A percentile compares a stretch with the other conserved stretches of the same genome.
Evolutionary conservation across 495 filamentous ascomycete species (phyloP).

Genomic region (Lasiosphaeris hirsuta): DNA sequence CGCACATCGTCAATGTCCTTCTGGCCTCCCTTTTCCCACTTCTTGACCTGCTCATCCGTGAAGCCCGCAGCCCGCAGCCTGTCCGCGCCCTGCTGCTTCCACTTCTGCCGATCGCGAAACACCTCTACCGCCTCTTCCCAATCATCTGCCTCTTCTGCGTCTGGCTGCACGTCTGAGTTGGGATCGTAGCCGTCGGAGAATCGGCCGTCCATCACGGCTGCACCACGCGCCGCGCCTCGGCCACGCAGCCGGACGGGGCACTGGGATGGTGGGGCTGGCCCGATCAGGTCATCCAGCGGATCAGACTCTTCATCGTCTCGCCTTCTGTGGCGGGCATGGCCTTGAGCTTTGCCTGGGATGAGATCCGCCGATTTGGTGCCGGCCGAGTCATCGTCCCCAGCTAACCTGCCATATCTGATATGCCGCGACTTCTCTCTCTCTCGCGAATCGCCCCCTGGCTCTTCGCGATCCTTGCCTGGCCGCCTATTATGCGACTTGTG

Average conservation of each 20-base stretch:
- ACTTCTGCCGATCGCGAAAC: conserved; percentile 74
- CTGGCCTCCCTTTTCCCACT: conserved; percentile 70
- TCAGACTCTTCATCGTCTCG: conserved; percentile 59
- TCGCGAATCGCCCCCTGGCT: conserved; percentile 4
- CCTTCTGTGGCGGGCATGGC: neutral
- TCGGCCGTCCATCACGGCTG: conserved; percentile 74
- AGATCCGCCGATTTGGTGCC: neutral
- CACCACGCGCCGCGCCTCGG: conserved; percentile 56
- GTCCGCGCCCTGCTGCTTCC: conserved; percentile 76
- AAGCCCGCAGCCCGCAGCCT: conserved; percentile 76
- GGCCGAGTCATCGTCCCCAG: conserved; percentile 13
- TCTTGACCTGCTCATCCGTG: conserved; percentile 67
- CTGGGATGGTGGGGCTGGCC: conserved; percentile 63
- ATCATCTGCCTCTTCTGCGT: conserved; percentile 50
- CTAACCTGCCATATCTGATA: conserved; percentile 20
- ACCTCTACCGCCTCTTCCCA: conserved; percentile 85
- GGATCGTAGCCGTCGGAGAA: conserved; percentile 81
- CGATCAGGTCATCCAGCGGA: conserved; percentile 74
- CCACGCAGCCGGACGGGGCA: conserved; percentile 63
- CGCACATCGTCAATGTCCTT: conserved; percentile 65
- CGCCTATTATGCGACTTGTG: neutral
- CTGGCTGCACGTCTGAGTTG: conserved; percentile 60
- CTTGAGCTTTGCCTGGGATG: neutral
- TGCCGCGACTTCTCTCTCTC: conserved; percentile 10
- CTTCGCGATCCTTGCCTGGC: conserved; percentile 14